A percentile compares a stretch with the other conserved stretches of the same genome.
These are phyloP conservation scores for Boletus coccyginus DNA, from an alignment of 768 basidiomycete species.

Conservation along the genomic window DNA sequence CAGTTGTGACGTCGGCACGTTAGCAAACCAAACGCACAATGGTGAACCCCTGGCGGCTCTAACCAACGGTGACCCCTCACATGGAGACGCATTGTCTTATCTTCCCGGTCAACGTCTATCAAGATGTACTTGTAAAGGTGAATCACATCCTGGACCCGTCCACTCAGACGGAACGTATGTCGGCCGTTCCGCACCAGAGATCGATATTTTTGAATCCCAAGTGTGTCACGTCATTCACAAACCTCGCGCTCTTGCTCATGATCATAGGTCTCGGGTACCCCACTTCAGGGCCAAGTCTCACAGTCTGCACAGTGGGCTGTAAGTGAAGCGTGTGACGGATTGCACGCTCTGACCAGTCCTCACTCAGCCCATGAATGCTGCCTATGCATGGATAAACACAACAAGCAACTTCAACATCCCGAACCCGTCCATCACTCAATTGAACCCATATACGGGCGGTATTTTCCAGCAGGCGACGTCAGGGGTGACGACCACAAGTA, in stretches of 20 bases:
- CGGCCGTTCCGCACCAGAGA: slow-evolving; percentile 84
- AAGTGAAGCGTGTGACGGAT: slow-evolving; percentile 27
- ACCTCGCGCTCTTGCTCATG: slow-evolving; percentile 6
- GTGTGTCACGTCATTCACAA: slow-evolving; percentile 32
- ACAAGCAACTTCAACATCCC: slow-evolving; percentile 55
- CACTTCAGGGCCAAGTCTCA: slow-evolving; percentile 60
- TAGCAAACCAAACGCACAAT: slow-evolving; percentile 75
- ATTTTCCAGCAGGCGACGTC: slow-evolving; percentile 84
- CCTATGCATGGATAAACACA: slow-evolving; percentile 68
- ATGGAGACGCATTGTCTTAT: slow-evolving; percentile 63
- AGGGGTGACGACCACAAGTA: slow-evolving; percentile 58
- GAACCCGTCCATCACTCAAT: slow-evolving; percentile 45
- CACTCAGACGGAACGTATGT: slow-evolving; percentile 74
- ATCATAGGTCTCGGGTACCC: slow-evolving; percentile 35
- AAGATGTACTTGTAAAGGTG: slow-evolving; percentile 82
- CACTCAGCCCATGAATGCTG: slow-evolving; percentile 70
- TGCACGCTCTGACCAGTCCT: not conserved
- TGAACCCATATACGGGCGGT: slow-evolving; percentile 74
- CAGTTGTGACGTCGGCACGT: slow-evolving; percentile 91
- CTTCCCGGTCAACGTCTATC: slow-evolving; percentile 87
- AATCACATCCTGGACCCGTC: slow-evolving; percentile 85
- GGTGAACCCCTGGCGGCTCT: slow-evolving; percentile 61
- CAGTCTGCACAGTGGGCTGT: slow-evolving; percentile 84
- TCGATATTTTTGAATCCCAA: slow-evolving; percentile 87
- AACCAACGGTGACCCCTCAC: slow-evolving; percentile 53